Conservation (phyloP, 106 monocot species). For the Acorus calamus region DNA sequence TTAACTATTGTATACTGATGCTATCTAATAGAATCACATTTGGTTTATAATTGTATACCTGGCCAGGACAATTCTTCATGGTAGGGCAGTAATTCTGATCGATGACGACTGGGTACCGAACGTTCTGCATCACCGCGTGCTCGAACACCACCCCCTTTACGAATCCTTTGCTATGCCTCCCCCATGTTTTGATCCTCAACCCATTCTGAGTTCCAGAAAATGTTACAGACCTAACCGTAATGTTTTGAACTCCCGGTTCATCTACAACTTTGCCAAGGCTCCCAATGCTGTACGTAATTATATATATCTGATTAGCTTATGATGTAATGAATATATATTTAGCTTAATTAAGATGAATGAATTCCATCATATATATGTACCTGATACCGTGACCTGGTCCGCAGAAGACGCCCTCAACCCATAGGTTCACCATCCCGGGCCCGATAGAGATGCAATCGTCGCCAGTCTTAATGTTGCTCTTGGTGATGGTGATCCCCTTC, state of each 20-base stretch:
- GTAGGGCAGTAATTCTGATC: constrained; percentile 13
- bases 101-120: neutral
- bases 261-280: constrained; percentile 15
- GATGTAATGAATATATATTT: neutral
- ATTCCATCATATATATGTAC: neutral
- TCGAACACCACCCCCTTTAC: constrained; percentile 17
- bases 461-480: constrained; percentile 23
- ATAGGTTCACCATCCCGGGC: constrained; percentile 18
- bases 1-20: too few species aligned
- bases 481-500: constrained; percentile 12
- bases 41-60: neutral
- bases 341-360: neutral
- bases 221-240: constrained; percentile 13
- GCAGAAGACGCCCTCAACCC: constrained; percentile 22
- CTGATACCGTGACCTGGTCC: constrained; percentile 46
- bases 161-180: constrained; percentile 17
- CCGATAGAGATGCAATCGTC: constrained; percentile 55
- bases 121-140: constrained; percentile 7
- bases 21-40: neutral
- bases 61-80: neutral
- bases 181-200: constrained; percentile 43
- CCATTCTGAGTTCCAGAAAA: constrained; percentile 32
- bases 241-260: constrained; percentile 28
- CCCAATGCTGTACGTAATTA: constrained; percentile 18
- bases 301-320: too few species aligned